Base-by-base conservation (phyloP, 2,329 filamentous ascomycete species). In the Fusarium graminum region DNA sequence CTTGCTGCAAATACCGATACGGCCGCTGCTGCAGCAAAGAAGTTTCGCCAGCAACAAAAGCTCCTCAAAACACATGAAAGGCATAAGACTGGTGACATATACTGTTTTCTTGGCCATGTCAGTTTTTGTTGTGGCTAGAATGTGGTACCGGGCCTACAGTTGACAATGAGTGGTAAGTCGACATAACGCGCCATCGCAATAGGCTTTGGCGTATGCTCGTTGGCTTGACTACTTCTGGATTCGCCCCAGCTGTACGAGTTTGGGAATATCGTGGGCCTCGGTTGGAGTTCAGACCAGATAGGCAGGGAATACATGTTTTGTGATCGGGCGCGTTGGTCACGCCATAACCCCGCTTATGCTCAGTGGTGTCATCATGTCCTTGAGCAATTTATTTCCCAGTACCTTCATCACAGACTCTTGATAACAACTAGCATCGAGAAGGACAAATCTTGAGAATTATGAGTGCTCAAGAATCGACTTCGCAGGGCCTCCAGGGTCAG, bases 341-440 rank as follows among this genome's bases (percentile, higher is more conserved):
- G 63, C 63, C 63, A 65, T 41, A 26, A 63, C 63, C 63, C 63
- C 63, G 42, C 63, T 41, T 51, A 17, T 14, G 22, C n/a, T 30
- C 4, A 26, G 16, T 41, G 28, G 53, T 47, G 42, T 41, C 43
- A 63, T 45, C 57, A 51, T 43, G n/a, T 22, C 30, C 3, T 19
- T 7, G 3, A 14, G 14, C 25, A 49, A 34, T 14, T 55, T 50
- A 57, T 63, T 58, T 6, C 51, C 51, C 51, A 38, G 50, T 19
- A 12, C 14, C 22, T 2, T 4, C 14, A 25, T n/a, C n/a, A 7
- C 10, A 40, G 19, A 4, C 8, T 7, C 12, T 3, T 14, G 6
- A 7, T 7, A 28, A 2, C 6, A 1, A 16, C 16, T 3, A 25
- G 10, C 2, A 2, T 1, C 4, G 11, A 11, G 3, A n/a, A 10